Evolutionary conservation across 83 land plant species (phyloP), one percentile per base, ranked within the genome.

Genomic region (Diphasiastrum complanatum): DNA sequence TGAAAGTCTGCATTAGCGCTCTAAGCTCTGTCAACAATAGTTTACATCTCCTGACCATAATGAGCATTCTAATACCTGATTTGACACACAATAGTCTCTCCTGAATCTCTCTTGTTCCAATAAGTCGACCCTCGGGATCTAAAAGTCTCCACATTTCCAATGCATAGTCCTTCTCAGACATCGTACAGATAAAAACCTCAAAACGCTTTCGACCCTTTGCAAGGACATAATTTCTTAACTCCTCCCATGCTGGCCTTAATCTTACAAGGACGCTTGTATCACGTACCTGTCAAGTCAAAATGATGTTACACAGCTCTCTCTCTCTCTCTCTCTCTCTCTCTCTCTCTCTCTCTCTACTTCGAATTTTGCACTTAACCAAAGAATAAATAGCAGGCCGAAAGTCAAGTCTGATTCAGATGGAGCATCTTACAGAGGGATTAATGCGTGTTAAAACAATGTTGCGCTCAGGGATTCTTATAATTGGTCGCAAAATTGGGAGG

Each of bases 91-190:
- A 76, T 45, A 92, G 79, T 23, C 98, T 87, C 34, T 79, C 80
- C 40, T 65, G 29, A 1, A 89, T 69, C 63, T 92, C 83, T 22
- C 71, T 78, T 26, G 75, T 60, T 52, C 82, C 72, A 36, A 92
- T 92, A 28, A 92, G 57, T 18, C 78, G 80, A 19, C 81, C 72
- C 45, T 85, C 96, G 27, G 96, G 91, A 46, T 92, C 98, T 66
- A 92, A 88, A 45, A 92, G 81, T 74, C 98, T 86, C 98, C 98
- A 92, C 81, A 92, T 89, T 71, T 92, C 98, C 27, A 85, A 62
- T 29, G 98, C 98, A 78, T 92, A 92, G 64, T 92, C 96, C 72
- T 79, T 81, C 68, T 89, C 98, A 31, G 98, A 89, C 98, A 92
- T 92, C 0, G 98, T 92, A 63, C 98, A 92, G n/a, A 92, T 89